Conservation (phyloP, 179 eudicot genomes). For the Camellia oleifera region DNA sequence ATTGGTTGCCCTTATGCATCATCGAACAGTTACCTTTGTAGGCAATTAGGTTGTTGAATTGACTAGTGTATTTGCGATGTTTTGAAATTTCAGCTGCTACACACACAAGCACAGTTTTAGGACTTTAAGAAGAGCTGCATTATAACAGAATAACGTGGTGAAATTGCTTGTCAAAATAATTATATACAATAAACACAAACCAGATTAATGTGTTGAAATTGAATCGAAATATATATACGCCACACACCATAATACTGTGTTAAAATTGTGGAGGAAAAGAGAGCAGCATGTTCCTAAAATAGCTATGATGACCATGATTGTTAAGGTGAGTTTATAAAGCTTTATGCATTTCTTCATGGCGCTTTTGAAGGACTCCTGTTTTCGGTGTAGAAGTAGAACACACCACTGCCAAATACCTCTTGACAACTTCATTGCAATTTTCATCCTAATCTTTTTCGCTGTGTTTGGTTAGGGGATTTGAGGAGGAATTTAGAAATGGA, state of each 20-base stretch:
- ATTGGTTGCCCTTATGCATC: background rate
- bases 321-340: background rate
- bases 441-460: background rate
- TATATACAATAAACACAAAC: too few species aligned
- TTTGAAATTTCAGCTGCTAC: background rate
- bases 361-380: background rate
- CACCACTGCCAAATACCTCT: background rate
- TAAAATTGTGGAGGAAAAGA: background rate
- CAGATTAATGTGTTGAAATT: too few species aligned
- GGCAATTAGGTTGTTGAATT: background rate
- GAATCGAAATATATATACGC: too few species aligned
- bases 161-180: too few species aligned
- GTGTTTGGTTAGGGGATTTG: too few species aligned
- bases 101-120: background rate
- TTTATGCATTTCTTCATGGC: background rate
- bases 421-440: background rate
- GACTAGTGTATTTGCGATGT: background rate
- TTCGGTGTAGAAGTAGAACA: background rate
- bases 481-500: too few species aligned
- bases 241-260: too few species aligned
- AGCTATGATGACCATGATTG: background rate
- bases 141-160: too few species aligned
- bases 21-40: background rate
- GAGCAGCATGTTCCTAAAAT: background rate
- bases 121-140: too few species aligned